Percentiles rank a stretch among this genome's conserved stretches.
These are phyloP conservation scores for Microdochium nivale DNA, from an alignment of 2,329 filamentous ascomycete genomes.

Conservation along the genomic window DNA sequence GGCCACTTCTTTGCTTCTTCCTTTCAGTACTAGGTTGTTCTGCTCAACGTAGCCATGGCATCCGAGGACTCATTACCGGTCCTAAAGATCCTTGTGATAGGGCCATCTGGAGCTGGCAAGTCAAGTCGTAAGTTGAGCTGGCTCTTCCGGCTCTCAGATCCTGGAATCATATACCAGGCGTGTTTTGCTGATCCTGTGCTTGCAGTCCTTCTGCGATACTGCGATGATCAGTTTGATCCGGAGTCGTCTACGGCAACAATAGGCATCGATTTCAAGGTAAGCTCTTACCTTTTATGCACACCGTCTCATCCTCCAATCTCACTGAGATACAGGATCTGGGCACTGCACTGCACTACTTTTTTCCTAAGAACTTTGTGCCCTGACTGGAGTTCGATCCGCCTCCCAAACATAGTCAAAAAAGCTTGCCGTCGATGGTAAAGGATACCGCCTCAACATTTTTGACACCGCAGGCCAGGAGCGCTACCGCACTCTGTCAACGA, in stretches of 20 bases:
- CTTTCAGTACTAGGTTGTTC: too few relatives aligned
- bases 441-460: conserved; percentile 44
- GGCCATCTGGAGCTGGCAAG: conserved; percentile 47
- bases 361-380: too few relatives aligned
- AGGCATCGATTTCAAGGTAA: conserved; percentile 47
- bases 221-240: conserved; percentile 48
- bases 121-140: conserved; percentile 35
- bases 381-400: too few relatives aligned
- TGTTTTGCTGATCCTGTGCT: not conserved
- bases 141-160: not conserved
- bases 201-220: conserved; percentile 46
- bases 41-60: conserved; percentile 20
- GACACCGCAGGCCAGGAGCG: conserved; percentile 40
- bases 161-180: not conserved
- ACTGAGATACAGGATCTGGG: too few relatives aligned
- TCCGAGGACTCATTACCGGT: conserved; percentile 38
- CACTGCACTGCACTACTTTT: too few relatives aligned
- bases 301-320: too few relatives aligned
- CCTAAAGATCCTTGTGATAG: conserved; percentile 46
- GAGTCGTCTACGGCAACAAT: conserved; percentile 46
- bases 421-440: conserved; percentile 39
- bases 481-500: conserved; percentile 40
- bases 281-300: too few relatives aligned
- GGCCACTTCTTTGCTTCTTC: too few relatives aligned
- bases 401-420: conserved; percentile 36